Evolutionary conservation across 2,329 filamentous ascomycete species (phyloP), one percentile per base, ranked within the genome.

Genomic region (Calycina herbarum): DNA sequence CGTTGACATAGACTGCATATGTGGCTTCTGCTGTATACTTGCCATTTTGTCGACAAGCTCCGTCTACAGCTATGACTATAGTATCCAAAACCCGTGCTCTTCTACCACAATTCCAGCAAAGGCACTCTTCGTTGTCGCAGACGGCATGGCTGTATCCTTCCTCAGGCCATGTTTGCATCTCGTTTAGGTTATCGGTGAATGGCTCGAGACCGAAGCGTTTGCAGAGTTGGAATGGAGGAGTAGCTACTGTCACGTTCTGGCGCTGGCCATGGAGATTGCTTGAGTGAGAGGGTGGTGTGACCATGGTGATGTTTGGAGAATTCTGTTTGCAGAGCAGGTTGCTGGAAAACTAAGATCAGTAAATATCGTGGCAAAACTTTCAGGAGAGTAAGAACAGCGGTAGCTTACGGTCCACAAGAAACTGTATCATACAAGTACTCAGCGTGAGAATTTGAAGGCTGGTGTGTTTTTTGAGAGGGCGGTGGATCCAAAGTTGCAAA

Each of bases 41-140:
- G 15, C 57, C 57, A 27, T 59, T 59, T 20, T 15, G 5, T 5
- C 57, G 57, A 38, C 57, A 40, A 11, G 15, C 33, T 6, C 57
- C 57, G n/a, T 59, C 57, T 24, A 40, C 35, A 35, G 57, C 57
- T 20, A 59, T 38, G 6, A 59, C n/a, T 3, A 59, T 3, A n/a
- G 24, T 59, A n/a, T 59, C 57, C 20, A 20, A 20, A 20, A 20
- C 20, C 20, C 20, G 20, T 20, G 20, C 20, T 20, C 20, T 20
- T 20, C 20, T 20, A 20, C 20, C 20, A 20, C 20, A 20, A 20
- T 20, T 20, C 20, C 20, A 20, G 20, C 20, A 20, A 20, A 20
- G 20, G 20, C 20, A 20, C 20, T 20, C 20, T 20, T 20, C 20
- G 13, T 7, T 42, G 2, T 42, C 38, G 13, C 38, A 42, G 11